Evolutionary conservation across 371 early-diverging fungal genomes (phyloP), one percentile per base, ranked within the genome.

Genomic region (Actinomortierella ambigua): DNA sequence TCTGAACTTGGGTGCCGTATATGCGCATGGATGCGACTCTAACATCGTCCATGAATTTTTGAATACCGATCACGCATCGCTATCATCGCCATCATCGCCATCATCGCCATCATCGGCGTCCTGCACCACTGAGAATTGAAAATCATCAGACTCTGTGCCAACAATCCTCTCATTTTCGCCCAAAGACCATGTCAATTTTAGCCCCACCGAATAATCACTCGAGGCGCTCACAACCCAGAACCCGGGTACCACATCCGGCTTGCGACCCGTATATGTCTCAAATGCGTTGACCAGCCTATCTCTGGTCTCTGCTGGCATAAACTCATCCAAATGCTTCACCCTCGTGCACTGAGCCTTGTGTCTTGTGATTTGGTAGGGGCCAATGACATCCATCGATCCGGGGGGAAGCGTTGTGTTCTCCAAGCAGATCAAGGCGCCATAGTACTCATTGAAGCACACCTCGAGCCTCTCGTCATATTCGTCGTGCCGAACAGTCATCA

Each of bases 401-500:
- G 27, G 51, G 51, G 17, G 27, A 0, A 29, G 51, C 51, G 26
- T 7, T 7, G 51, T 51, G 3, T 51, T 29, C 15, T 26, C 27
- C 26, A 51, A 29, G 27, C 51, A 51, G 29, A 51, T 51, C 51
- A 51, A 17, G 28, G 51, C 51, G n/a, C 51, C 34, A 51, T 51
- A 18, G 18, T 26, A 51, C 28, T 51, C 51, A 4, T 8, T 3
- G 1, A 11, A 13, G 27, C 11, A 23, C 2, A 3, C 4, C 13
- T 29, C 0, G 49, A n/a, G 4, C 49, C 24, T 29, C 28, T 2
- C 51, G 27, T 51, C 51, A 51, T 51, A 51, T 17, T 14, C 3
- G 17, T 15, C 51, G 27, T 51, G 18, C 24, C 3, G 17, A 27
- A 51, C n/a, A 51, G 51, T 51, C 51, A 51, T 51, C 51, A 51